Conservation (phyloP, 306 rosid species). For the Casuarina cunninghamiana region DNA sequence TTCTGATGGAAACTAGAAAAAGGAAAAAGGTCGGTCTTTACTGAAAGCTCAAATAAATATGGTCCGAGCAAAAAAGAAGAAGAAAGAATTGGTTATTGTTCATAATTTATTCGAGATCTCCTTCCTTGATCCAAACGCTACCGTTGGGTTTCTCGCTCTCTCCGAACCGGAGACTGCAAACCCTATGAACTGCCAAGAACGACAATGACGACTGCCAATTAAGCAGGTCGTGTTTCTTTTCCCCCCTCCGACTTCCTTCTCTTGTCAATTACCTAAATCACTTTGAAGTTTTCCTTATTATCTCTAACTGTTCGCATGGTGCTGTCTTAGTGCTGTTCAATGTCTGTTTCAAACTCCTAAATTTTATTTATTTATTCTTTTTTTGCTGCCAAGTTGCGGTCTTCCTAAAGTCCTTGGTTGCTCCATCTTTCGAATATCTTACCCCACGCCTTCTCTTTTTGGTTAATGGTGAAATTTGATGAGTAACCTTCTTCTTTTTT, state of each 20-base stretch:
- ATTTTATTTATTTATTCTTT: not conserved
- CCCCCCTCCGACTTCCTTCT: not conserved
- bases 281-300: not conserved
- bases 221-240: constrained; percentile 10
- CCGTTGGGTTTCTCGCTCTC: constrained; percentile 10
- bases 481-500: not conserved
- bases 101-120: not conserved
- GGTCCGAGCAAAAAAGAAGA: not conserved
- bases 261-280: not conserved
- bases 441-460: not conserved
- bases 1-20: no score
- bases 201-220: constrained; percentile 18
- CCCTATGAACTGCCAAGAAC: constrained; percentile 1
- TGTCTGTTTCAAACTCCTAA: not conserved
- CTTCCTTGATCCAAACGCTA: constrained; percentile 21
- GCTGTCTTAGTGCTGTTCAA: not conserved
- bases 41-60: no score
- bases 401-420: not conserved
- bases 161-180: constrained; percentile 8
- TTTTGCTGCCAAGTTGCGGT: not conserved
- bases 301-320: not conserved
- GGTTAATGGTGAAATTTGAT: not conserved
- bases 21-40: no score
- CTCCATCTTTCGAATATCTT: not conserved
- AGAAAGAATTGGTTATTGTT: not conserved